These are phyloP conservation scores for Warburgia ugandensis DNA, from an alignment of 164 flowering plant genomes.

Conservation along the genomic window DNA sequence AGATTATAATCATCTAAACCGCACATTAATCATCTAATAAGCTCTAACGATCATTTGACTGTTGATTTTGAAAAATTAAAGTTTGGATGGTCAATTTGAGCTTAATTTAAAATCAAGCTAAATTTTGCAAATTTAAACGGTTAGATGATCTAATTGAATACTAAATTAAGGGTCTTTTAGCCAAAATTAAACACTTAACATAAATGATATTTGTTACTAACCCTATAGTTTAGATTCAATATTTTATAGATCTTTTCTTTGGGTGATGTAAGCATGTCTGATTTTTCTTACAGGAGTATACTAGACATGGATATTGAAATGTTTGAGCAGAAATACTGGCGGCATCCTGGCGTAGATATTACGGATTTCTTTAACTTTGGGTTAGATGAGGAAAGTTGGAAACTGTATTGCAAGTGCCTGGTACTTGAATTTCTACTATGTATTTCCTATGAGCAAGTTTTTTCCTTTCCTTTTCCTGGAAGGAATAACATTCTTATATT, in stretches of 20 bases:
- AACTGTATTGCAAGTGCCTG: slow-evolving; percentile 41
- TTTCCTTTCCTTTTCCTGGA: not conserved
- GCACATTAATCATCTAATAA: no score
- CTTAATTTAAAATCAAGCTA: no score
- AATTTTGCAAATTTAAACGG: no score
- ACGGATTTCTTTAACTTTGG: slow-evolving; percentile 64
- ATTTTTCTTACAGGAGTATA: slow-evolving; percentile 38
- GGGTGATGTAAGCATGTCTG: not conserved
- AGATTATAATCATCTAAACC: no score
- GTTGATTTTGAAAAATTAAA: no score
- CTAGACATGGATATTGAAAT: slow-evolving; percentile 38
- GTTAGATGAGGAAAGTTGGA: slow-evolving; percentile 66
- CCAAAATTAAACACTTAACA: no score
- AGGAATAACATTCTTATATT: not conserved
- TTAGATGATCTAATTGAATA: no score
- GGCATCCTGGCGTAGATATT: slow-evolving; percentile 45
- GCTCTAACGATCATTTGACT: no score
- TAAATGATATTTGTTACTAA: no score
- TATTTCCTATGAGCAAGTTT: not conserved
- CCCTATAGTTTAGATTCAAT: not conserved
- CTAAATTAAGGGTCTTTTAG: no score
- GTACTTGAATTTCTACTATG: slow-evolving; percentile 24
- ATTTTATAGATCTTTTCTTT: not conserved
- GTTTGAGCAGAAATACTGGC: slow-evolving; percentile 54
- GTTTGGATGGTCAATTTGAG: no score